Conservation (phyloP, 345 rosid genomes). For the Gossypium sturtianum region DNA sequence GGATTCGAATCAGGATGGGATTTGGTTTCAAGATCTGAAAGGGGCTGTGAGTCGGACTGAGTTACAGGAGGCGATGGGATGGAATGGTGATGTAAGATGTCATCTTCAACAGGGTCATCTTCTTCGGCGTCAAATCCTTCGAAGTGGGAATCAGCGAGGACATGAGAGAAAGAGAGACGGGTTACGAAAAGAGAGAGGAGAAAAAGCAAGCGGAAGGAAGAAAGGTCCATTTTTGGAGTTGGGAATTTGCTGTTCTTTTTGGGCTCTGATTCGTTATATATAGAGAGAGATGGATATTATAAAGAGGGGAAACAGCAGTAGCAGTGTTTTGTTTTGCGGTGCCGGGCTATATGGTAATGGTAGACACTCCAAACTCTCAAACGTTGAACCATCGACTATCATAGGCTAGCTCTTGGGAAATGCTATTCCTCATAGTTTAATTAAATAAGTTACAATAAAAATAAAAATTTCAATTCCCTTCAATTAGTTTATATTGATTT, state of each 20-base stretch:
- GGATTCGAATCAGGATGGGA: conserved; percentile 25
- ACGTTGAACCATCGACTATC: too few relatives aligned
- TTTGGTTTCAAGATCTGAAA: conserved; percentile 27
- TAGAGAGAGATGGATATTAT: not conserved
- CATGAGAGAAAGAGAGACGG: conserved; percentile 17
- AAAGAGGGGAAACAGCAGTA: not conserved
- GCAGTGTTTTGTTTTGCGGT: not conserved
- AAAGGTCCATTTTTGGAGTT: not conserved
- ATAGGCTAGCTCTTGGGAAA: too few relatives aligned
- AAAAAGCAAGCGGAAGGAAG: conserved; percentile 14
- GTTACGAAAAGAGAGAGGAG: conserved; percentile 28
- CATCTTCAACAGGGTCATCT: conserved; percentile 41
- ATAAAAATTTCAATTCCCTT: too few relatives aligned
- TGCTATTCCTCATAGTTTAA: too few relatives aligned
- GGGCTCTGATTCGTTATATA: not conserved
- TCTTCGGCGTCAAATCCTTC: conserved; percentile 98
- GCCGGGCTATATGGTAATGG: not conserved
- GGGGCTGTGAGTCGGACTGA: conserved; percentile 35
- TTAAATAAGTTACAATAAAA: too few relatives aligned
- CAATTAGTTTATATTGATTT: too few relatives aligned
- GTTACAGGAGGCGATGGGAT: conserved; percentile 57
- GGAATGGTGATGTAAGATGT: conserved; percentile 32
- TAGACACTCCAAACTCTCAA: too few relatives aligned
- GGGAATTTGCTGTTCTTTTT: not conserved
- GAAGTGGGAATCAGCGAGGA: conserved; percentile 64